Conservation (phyloP, 2,329 filamentous ascomycete species). For the Scolecobasidium constrictum region DNA sequence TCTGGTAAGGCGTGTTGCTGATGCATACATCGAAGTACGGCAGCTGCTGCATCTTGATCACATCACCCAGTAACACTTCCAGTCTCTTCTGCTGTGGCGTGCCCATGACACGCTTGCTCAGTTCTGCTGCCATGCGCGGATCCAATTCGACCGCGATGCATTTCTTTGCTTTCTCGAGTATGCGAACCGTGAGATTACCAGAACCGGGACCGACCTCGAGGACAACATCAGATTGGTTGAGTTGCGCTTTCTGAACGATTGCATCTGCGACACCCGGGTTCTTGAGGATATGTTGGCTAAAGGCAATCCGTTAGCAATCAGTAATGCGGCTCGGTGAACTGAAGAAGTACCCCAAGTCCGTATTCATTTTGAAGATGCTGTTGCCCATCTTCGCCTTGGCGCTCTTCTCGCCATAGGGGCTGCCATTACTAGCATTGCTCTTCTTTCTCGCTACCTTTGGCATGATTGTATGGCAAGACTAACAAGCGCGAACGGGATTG, state of each 20-base stretch:
- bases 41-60: constrained; percentile 72
- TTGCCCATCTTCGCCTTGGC: constrained; percentile 38
- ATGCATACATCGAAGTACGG: constrained; percentile 78
- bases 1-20: constrained; percentile 65
- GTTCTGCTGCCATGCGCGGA: constrained; percentile 90
- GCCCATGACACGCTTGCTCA: constrained; percentile 87
- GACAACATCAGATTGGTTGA: constrained; percentile 82
- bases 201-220: constrained; percentile 89
- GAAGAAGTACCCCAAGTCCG: constrained; percentile 49
- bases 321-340: background rate
- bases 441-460: constrained; percentile 30
- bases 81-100: constrained; percentile 74
- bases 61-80: constrained; percentile 82
- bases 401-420: constrained; percentile 34
- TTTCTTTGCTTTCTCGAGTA: constrained; percentile 77
- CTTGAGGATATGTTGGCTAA: constrained; percentile 80
- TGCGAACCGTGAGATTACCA: constrained; percentile 79
- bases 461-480: too few relatives aligned
- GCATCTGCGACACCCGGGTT: constrained; percentile 76
- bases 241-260: constrained; percentile 74
- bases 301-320: background rate
- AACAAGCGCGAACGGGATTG: too few relatives aligned
- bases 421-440: constrained; percentile 22
- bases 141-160: constrained; percentile 84
- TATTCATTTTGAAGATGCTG: constrained; percentile 97